Base-by-base conservation (phyloP, 2,329 filamentous ascomycete species). In the Trichoderma simmonsii region DNA sequence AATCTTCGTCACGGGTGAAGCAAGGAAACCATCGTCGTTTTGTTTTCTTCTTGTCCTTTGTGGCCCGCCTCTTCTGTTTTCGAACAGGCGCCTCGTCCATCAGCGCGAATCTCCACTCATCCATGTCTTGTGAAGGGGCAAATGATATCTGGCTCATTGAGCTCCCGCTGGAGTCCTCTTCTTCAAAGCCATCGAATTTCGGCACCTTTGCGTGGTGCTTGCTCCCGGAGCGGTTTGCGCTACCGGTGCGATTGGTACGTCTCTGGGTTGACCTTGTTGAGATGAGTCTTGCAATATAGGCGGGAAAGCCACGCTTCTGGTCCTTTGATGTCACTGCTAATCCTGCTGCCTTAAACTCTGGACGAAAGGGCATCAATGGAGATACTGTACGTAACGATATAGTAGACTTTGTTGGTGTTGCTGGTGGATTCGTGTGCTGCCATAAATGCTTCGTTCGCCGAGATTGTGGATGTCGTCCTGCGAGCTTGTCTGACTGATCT, bases 321-420 rank as follows among this genome's bases (percentile, higher is more conserved):
- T 81, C 73, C 60, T 79, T 79, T 43, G 88, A 88, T 12, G 88
- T 89, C 1, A 90, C 85, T 2, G 87, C 87, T 64, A 90, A 81
- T 1, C 87, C 87, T 69, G 86, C 87, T 71, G 83, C 83, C 71
- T 80, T 81, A 73, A 90, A 89, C 73, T 90, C 83, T 4, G 83
- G 80, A 61, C 83, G 84, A 75, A 86, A 90, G 2, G 87, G 87
- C 30, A 88, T 76, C 3, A 90, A 79, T 34, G 85, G 86, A 30
- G 84, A 82, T 21, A 90, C 81, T 2, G 88, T 89, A 72, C 84
- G 83, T 60, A 85, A 79, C 56, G 83, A 88, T 63, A 78, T 75
- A n/a, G 78, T 81, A 3, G 85, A 85, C 14, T 81, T 80, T 1
- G 82, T 74, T 36, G 73, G 80, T 63, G 83, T 84, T 5, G 85